phyloP scores from a whole-genome alignment of 2,329 filamentous ascomycete genomes.

The Diaporthe sp. region DNA sequence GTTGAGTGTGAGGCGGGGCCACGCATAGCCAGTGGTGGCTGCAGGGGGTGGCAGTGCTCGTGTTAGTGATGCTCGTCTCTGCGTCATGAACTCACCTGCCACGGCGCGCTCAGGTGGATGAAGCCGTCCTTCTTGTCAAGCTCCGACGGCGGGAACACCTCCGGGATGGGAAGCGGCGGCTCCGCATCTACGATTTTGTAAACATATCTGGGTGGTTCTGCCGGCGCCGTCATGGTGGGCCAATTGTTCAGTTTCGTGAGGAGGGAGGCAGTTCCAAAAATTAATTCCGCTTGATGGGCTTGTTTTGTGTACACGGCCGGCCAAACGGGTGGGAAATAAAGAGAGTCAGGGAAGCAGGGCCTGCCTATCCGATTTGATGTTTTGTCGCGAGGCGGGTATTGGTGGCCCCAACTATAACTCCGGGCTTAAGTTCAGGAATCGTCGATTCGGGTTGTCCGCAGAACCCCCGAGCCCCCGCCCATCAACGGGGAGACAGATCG shows the following conservation, averaged over 20 bases:
- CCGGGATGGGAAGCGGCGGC: constrained; percentile 66
- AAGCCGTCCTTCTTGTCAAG: constrained; percentile 72
- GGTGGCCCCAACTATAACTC: constrained; percentile 29
- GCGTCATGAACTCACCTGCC: constrained; percentile 58
- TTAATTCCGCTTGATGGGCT: not conserved
- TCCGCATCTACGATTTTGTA: constrained; percentile 72
- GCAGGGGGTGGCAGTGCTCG: not conserved
- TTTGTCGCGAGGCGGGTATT: constrained; percentile 27
- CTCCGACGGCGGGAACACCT: constrained; percentile 67
- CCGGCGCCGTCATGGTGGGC: constrained; percentile 43
- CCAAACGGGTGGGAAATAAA: not conserved
- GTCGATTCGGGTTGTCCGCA: constrained; percentile 19
- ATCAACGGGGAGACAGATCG: not conserved
- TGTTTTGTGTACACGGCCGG: not conserved
- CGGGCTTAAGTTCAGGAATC: constrained; percentile 5
- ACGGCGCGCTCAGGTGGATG: constrained; percentile 69
- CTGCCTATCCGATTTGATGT: not conserved
- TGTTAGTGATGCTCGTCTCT: not conserved
- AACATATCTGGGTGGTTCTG: constrained; percentile 57
- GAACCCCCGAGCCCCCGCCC: constrained; percentile 17
- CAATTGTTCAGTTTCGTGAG: no score
- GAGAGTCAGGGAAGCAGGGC: constrained; percentile 20
- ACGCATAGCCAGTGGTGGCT: not conserved
- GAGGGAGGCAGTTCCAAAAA: not conserved
- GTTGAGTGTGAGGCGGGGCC: not conserved